Evolutionary conservation across 768 basidiomycete species (phyloP).

Genomic region (Mycena haematopus): DNA sequence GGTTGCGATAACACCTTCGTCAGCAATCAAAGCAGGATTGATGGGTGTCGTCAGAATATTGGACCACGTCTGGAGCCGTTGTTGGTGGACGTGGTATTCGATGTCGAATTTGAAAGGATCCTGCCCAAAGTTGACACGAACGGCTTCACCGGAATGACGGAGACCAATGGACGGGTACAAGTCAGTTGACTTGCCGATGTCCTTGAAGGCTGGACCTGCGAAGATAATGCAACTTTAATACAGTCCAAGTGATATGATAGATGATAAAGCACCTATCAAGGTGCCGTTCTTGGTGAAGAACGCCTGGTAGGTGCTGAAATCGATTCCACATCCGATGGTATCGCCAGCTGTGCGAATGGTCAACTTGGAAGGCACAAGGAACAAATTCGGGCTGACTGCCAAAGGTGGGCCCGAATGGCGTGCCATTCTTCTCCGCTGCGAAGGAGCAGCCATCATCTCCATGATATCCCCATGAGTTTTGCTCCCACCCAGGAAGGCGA

Average conservation of each 20-base stretch:
- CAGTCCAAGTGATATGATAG: slow-evolving; percentile 2
- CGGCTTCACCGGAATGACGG: slow-evolving; percentile 76
- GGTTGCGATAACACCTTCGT: slow-evolving; percentile 24
- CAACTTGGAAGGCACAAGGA: slow-evolving; percentile 13
- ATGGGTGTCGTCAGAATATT: slow-evolving; percentile 66
- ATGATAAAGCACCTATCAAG: slow-evolving; percentile 61
- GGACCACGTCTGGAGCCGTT: slow-evolving; percentile 69
- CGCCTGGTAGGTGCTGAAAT: slow-evolving; percentile 78
- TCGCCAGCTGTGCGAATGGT: slow-evolving; percentile 69
- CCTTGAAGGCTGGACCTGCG: slow-evolving; percentile 73
- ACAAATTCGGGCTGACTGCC: slow-evolving; percentile 61
- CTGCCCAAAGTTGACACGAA: slow-evolving; percentile 90
- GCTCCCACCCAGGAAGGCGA: slow-evolving; percentile 87
- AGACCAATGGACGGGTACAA: slow-evolving; percentile 91
- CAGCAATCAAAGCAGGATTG: slow-evolving; percentile 43
- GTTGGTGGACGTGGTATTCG: slow-evolving; percentile 80
- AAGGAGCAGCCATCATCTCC: slow-evolving; percentile 88
- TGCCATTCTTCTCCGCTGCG: slow-evolving; percentile 74
- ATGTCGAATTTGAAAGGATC: slow-evolving; percentile 90
- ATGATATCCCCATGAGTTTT: slow-evolving; percentile 89
- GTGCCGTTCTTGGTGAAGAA: slow-evolving; percentile 93
- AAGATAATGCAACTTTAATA: slow-evolving; percentile 7
- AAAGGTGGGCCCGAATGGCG: slow-evolving; percentile 78
- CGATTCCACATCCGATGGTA: slow-evolving; percentile 89
- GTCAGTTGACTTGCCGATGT: slow-evolving; percentile 67